Conservation (phyloP, 495 filamentous ascomycete genomes). For the Letharia columbiana region DNA sequence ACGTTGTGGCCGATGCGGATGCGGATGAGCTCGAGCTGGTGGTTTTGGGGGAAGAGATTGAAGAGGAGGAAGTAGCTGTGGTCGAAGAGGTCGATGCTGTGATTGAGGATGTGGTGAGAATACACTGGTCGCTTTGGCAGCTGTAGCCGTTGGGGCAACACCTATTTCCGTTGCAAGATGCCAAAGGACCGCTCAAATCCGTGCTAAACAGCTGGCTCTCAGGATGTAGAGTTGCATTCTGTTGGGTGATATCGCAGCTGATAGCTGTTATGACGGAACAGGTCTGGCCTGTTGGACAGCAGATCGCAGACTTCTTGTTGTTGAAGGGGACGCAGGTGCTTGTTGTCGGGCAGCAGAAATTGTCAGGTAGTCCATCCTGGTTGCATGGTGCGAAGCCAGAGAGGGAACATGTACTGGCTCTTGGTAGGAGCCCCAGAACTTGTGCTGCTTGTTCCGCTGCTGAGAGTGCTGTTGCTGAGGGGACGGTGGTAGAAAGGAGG, state of each 20-base stretch:
- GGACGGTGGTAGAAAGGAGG: slow-evolving; percentile 26
- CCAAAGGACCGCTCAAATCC: slow-evolving; percentile 44
- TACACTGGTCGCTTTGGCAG: slow-evolving; percentile 46
- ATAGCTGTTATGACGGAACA: slow-evolving; percentile 64
- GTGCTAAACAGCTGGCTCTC: slow-evolving; percentile 62
- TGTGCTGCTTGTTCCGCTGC: slow-evolving; percentile 27
- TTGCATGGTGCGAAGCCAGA: slow-evolving; percentile 43
- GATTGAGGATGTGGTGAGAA: slow-evolving; percentile 24
- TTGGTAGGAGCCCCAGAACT: slow-evolving; percentile 30
- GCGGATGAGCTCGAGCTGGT: slow-evolving; percentile 27
- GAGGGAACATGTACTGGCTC: slow-evolving; percentile 38
- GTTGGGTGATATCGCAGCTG: slow-evolving; percentile 56
- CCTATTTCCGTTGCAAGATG: slow-evolving; percentile 44
- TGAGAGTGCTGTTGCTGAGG: slow-evolving; percentile 23
- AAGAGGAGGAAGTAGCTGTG: slow-evolving; percentile 1
- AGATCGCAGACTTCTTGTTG: slow-evolving; percentile 58
- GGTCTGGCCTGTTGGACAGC: slow-evolving; percentile 57
- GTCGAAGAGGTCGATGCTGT: slow-evolving; percentile 28
- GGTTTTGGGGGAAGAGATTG: slow-evolving; percentile 27
- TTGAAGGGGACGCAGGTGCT: slow-evolving; percentile 61
- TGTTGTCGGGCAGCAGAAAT: slow-evolving; percentile 65
- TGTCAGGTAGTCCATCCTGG: slow-evolving; percentile 46
- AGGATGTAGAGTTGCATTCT: slow-evolving; percentile 56
- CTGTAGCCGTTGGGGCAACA: slow-evolving; percentile 77
- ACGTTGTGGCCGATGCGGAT: slow-evolving; percentile 22